Conservation (phyloP, 2,329 filamentous ascomycete genomes). For the Diplodia intermedia region DNA sequence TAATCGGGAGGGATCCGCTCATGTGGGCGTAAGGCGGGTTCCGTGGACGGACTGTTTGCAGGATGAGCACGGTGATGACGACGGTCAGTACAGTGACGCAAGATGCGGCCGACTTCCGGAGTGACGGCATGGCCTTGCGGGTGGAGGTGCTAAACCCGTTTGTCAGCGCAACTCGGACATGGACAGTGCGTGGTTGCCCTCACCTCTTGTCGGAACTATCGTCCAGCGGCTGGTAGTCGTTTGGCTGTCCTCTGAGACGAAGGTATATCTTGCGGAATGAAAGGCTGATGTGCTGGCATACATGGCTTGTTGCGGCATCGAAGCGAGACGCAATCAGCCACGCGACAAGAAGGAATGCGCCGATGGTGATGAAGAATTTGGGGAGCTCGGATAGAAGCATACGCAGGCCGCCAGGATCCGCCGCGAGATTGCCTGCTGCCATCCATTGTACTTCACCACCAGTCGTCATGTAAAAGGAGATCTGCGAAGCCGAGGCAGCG, state of each 20-base stretch:
- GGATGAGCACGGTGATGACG: slow-evolving; percentile 26
- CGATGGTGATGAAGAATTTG: slow-evolving; percentile 39
- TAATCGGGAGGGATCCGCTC: slow-evolving; percentile 46
- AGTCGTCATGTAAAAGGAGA: slow-evolving; percentile 51
- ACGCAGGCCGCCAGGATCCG: slow-evolving; percentile 48
- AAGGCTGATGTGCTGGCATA: slow-evolving; percentile 33
- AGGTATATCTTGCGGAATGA: slow-evolving; percentile 32
- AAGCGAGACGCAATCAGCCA: slow-evolving; percentile 44
- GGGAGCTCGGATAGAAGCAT: slow-evolving; percentile 46
- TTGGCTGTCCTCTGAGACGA: background rate
- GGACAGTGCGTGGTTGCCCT: background rate
- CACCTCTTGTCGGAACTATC: background rate
- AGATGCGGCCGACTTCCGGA: slow-evolving; percentile 16
- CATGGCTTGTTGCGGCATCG: slow-evolving; percentile 37
- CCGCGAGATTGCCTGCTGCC: slow-evolving; percentile 45
- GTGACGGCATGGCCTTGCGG: slow-evolving; percentile 1
- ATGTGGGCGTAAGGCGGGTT: slow-evolving; percentile 49
- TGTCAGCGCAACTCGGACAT: background rate
- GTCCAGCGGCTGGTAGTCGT: slow-evolving; percentile 1
- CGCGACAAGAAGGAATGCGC: slow-evolving; percentile 40
- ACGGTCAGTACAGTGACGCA: slow-evolving; percentile 36
- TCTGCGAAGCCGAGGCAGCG: slow-evolving; percentile 46
- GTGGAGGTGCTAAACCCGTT: background rate
- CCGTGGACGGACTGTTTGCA: slow-evolving; percentile 45
- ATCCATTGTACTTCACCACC: slow-evolving; percentile 51